A percentile compares a stretch with the other conserved stretches of the same genome.
Conservation (phyloP, 2,329 filamentous ascomycete species). For the Lachnellula suecica region DNA sequence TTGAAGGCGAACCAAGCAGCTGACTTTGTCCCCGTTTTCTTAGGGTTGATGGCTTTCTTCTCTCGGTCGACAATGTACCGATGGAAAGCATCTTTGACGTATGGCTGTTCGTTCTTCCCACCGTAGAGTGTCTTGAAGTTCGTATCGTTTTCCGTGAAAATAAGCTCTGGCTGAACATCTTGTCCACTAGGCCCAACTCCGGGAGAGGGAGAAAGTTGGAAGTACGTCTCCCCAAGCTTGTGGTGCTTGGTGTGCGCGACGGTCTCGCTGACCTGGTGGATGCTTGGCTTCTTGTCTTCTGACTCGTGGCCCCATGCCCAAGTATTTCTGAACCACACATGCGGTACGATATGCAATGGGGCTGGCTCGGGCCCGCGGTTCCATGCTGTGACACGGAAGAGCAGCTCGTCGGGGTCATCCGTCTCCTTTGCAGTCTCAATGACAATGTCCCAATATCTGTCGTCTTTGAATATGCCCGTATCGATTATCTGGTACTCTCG, state of each 20-base stretch:
- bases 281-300: conserved; percentile 75
- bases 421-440: conserved; percentile 95
- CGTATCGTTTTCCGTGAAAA: conserved; percentile 96
- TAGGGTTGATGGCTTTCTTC: conserved; percentile 79
- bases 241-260: conserved; percentile 76
- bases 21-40: conserved; percentile 78
- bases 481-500: conserved; percentile 91
- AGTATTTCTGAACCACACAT: conserved; percentile 96
- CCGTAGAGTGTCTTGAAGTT: conserved; percentile 78
- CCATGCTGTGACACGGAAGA: conserved; percentile 95
- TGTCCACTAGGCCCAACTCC: conserved; percentile 75
- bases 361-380: conserved; percentile 90
- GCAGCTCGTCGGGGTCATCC: conserved; percentile 86
- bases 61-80: conserved; percentile 80
- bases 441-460: conserved; percentile 94
- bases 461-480: conserved; percentile 82
- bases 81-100: conserved; percentile 96
- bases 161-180: conserved; percentile 79
- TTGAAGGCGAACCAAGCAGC: conserved; percentile 93
- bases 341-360: conserved; percentile 88
- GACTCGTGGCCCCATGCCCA: conserved; percentile 91
- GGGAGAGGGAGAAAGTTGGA: conserved; percentile 86
- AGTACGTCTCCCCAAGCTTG: conserved; percentile 78
- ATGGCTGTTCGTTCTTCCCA: conserved; percentile 75
- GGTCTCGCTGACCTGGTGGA: conserved; percentile 64